A percentile compares a stretch with the other conserved stretches of the same genome.
phyloP scores from a whole-genome alignment of 768 basidiomycete genomes.

The Suillus luteus region DNA sequence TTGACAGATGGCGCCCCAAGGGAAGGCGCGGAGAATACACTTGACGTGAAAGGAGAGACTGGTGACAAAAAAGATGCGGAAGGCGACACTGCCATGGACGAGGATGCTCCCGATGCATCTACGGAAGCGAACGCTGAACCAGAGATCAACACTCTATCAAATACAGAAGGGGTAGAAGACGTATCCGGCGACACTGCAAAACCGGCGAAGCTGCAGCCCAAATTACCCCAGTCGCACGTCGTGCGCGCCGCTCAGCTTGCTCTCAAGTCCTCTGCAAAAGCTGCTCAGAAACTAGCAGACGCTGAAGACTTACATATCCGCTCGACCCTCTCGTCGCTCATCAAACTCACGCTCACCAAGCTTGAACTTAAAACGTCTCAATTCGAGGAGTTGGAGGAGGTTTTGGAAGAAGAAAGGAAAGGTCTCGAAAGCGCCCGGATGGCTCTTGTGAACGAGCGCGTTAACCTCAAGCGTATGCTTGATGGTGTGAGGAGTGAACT shows the following conservation, averaged over 20 bases:
- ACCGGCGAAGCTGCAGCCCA: conserved; percentile 27
- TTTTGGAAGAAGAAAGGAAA: conserved; percentile 88
- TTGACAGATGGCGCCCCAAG: conserved; percentile 63
- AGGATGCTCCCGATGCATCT: conserved; percentile 27
- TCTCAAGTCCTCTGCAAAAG: conserved; percentile 84
- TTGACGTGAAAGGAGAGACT: conserved; percentile 32
- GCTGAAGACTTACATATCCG: conserved; percentile 85
- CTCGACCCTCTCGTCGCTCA: conserved; percentile 75
- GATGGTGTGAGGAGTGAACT: conserved; percentile 69
- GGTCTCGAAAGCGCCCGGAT: conserved; percentile 81
- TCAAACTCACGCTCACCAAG: conserved; percentile 83
- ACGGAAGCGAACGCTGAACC: conserved; percentile 15
- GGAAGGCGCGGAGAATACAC: conserved; percentile 34
- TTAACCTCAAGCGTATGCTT: conserved; percentile 68
- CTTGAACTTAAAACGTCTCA: conserved; percentile 93
- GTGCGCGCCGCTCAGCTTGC: conserved; percentile 85
- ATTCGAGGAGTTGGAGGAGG: conserved; percentile 91
- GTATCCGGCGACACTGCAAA: conserved; percentile 35
- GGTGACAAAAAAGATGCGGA: conserved; percentile 38
- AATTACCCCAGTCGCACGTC: conserved; percentile 71
- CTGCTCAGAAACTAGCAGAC: conserved; percentile 76
- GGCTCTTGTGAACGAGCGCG: conserved; percentile 77
- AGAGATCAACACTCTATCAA: conserved; percentile 20
- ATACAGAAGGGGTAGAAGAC: conserved; percentile 49
- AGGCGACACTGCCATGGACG: conserved; percentile 42